Base-by-base conservation (phyloP, 2,329 filamentous ascomycete species). In the Emydomyces testavorans region DNA sequence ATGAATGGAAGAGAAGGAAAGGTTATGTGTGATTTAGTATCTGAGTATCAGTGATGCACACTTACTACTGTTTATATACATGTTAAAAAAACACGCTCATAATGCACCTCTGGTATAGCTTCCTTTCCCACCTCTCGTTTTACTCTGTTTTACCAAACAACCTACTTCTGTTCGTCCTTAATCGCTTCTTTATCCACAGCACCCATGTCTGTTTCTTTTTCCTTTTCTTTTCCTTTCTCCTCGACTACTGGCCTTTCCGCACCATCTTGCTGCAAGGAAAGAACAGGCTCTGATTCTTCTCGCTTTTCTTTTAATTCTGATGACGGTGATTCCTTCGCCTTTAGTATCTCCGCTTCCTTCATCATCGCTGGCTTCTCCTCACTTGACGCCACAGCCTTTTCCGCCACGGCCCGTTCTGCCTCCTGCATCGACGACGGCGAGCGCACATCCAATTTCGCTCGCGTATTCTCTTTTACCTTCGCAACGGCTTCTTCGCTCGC, bases 401-500 rank as follows among this genome's bases (percentile, higher is more conserved):
- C 48, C 53, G 51, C 36, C 56, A 52, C 15, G 24, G 47, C 46
- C 47, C 40, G 26, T 37, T 62, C 57, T 37, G 45, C 45, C 24
- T 37, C 46, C 42, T 53, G 50, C 16, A 49, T 45, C 31, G 34
- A 37, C 4, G 32, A 45, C 13, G 34, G 42, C 15, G 42, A 29
- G 7, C 15, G 6, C 4, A 32, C 32, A 26, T n/a, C 16, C 11
- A 41, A 24, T 37, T 54, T 56, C 15, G 51, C 31, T 18, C 41
- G 44, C 5, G 55, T 45, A 16, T 55, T 58, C 20, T 62, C 58
- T 43, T 66, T 67, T 2, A 64, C 66, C 29, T 61, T 57, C 11
- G 65, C 63, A 31, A 65, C 65, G 48, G 53, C 52, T 42, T 67
- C 59, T 31, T 64, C 62, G 34, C 69, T 65, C 1, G 69, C 68